Evolutionary conservation across 2,329 filamentous ascomycete genomes (phyloP).

Genomic region (Microdochium nivale): DNA sequence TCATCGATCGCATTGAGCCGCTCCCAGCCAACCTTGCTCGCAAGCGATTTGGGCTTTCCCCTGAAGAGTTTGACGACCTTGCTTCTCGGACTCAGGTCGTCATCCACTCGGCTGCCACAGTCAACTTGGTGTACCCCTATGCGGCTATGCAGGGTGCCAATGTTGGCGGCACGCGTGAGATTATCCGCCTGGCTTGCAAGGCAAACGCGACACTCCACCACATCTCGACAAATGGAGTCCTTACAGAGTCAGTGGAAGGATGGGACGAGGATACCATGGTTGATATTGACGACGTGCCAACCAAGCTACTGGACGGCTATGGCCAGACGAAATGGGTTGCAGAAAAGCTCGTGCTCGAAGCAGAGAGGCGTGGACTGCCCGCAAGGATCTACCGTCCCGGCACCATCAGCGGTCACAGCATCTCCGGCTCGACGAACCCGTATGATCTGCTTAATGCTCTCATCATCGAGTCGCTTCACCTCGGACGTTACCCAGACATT

Average conservation of each 20-base stretch:
- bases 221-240: constrained; percentile 71
- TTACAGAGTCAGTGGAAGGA: constrained; percentile 60
- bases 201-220: constrained; percentile 68
- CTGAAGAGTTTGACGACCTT: constrained; percentile 56
- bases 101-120: constrained; percentile 68
- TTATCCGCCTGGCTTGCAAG: constrained; percentile 60
- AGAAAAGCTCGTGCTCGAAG: constrained; percentile 65
- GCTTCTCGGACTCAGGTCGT: constrained; percentile 62
- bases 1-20: constrained; percentile 71
- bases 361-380: constrained; percentile 58
- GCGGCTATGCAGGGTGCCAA: constrained; percentile 67
- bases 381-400: constrained; percentile 65
- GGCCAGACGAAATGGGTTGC: constrained; percentile 78
- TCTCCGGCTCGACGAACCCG: constrained; percentile 65
- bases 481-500: constrained; percentile 62
- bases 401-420: constrained; percentile 71
- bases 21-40: constrained; percentile 65
- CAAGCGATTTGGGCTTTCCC: constrained; percentile 58
- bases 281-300: constrained; percentile 58
- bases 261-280: constrained; percentile 66
- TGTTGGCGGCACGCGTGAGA: constrained; percentile 69
- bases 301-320: constrained; percentile 63
- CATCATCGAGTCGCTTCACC: constrained; percentile 66
- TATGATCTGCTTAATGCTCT: constrained; percentile 72
- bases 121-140: constrained; percentile 76